These are phyloP conservation scores for Tilletia horrida DNA, from an alignment of 1,284 basidiomycete genomes.

Conservation along the genomic window DNA sequence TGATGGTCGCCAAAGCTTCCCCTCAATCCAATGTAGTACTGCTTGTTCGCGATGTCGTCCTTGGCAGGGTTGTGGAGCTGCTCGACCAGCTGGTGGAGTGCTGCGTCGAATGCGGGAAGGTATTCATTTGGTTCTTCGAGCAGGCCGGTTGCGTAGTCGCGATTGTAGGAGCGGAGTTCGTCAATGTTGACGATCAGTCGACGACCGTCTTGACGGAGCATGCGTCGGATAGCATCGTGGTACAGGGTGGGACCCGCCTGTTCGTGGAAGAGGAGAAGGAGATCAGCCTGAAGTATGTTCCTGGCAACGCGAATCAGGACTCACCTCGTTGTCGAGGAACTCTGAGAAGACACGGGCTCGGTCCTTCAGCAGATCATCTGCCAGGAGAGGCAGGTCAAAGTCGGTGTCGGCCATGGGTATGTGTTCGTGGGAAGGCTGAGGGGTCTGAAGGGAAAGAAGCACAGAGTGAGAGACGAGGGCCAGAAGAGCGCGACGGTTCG, in stretches of 20 bases:
- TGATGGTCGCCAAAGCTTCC: slow-evolving; percentile 99
- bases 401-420: slow-evolving; percentile 19
- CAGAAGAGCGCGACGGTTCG: slow-evolving; percentile 19
- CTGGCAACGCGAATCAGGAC: slow-evolving; percentile 35
- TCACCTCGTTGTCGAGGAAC: slow-evolving; percentile 76
- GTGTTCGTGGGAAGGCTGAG: background rate
- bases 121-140: slow-evolving; percentile 83
- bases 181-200: slow-evolving; percentile 94
- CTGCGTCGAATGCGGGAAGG: slow-evolving; percentile 87
- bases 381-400: slow-evolving; percentile 41
- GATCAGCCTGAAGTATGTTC: slow-evolving; percentile 20
- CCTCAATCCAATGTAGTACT: slow-evolving; percentile 76
- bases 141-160: slow-evolving; percentile 62
- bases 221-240: slow-evolving; percentile 75
- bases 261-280: slow-evolving; percentile 20
- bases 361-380: slow-evolving; percentile 49
- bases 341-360: slow-evolving; percentile 71
- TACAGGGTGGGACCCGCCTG: slow-evolving; percentile 64
- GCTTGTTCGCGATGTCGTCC: slow-evolving; percentile 73
- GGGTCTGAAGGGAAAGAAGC: background rate
- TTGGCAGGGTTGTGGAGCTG: slow-evolving; percentile 75
- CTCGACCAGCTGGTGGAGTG: slow-evolving; percentile 72
- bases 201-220: slow-evolving; percentile 79
- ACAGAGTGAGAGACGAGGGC: background rate
- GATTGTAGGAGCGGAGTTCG: slow-evolving; percentile 88